Percentiles rank a stretch among this genome's conserved stretches.
Conservation (phyloP, 2,329 filamentous ascomycete genomes). For the Ceratocystis cubensis region DNA sequence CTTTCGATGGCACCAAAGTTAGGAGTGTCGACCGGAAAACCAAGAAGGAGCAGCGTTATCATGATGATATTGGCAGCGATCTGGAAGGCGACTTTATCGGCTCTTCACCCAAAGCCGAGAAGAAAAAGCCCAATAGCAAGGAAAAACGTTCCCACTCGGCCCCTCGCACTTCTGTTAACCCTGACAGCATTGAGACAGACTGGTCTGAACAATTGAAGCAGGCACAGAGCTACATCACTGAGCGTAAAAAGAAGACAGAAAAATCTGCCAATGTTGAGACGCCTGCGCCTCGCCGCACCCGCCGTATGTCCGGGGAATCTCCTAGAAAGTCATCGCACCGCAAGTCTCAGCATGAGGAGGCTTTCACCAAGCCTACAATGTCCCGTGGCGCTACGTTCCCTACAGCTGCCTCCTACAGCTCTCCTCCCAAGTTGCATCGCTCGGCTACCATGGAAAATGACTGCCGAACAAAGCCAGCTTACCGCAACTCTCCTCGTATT, state of each 20-base stretch:
- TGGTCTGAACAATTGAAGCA: background rate
- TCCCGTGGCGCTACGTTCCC: constrained; percentile 6
- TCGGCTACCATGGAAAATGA: background rate
- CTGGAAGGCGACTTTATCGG: background rate
- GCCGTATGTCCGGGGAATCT: constrained; percentile 11
- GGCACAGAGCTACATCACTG: background rate
- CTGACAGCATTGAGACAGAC: background rate
- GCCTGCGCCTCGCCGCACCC: background rate
- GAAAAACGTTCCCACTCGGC: background rate
- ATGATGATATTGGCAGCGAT: background rate
- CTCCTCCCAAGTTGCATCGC: background rate
- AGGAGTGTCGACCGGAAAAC: background rate
- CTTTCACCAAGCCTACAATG: background rate
- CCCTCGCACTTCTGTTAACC: background rate
- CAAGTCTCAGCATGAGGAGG: background rate
- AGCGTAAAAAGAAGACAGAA: background rate
- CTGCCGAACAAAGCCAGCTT: background rate
- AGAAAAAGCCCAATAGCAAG: constrained; percentile 8
- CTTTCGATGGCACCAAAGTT: background rate
- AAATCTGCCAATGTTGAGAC: background rate
- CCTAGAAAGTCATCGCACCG: constrained; percentile 11
- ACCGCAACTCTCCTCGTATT: background rate
- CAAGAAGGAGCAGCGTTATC: constrained; percentile 2
- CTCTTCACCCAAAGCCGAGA: background rate
- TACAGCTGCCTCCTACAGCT: background rate